Evolutionary conservation across 208 protist genomes (phyloP), one percentile per base, ranked within the genome.

Genomic region (Angomonas deanei): DNA sequence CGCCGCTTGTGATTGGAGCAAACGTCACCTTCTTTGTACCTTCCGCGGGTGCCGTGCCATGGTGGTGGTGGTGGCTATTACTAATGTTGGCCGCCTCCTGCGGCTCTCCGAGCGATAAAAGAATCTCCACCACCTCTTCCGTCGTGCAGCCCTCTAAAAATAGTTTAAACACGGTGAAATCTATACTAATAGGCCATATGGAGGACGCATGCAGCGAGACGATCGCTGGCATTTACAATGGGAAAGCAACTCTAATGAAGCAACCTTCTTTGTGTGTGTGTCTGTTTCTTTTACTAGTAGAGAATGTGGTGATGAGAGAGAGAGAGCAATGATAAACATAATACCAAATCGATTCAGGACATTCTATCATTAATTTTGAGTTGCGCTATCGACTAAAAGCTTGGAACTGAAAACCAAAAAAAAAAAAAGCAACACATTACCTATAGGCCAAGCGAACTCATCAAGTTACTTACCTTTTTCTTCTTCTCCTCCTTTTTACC

Each of bases 171-270:
- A 83, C 59, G 27, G 60, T 64, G 57, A 91, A 85, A 62, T 93
- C 84, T n/a, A 93, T 64, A 48, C 64, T 84, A 48, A 80, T 49
- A 26, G 89, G 86, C 74, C 81, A 91, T 38, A 74, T 73, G 34
- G 80, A 83, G 66, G 68, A 80, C 2, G 84, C 71, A 48, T 95
- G 85, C 75, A 93, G 79, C 28, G 77, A 77, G 23, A 91, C 70
- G 3, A 67, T 54, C 6, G 80, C 49, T 31, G 74, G 68, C 80
- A 89, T 91, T n/a, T n/a, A n/a, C n/a, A n/a, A n/a, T n/a, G n/a
- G n/a, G n/a, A n/a, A n/a, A n/a, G n/a, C n/a, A n/a, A n/a, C n/a
- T n/a, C n/a, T n/a, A n/a, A n/a, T n/a, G n/a, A n/a, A n/a, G n/a
- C n/a, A n/a, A 58, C 30, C 42, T 6, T 57, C 4, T 30, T 31